Conservation (phyloP, 129 eudicot species). For the Tagetes erecta region DNA sequence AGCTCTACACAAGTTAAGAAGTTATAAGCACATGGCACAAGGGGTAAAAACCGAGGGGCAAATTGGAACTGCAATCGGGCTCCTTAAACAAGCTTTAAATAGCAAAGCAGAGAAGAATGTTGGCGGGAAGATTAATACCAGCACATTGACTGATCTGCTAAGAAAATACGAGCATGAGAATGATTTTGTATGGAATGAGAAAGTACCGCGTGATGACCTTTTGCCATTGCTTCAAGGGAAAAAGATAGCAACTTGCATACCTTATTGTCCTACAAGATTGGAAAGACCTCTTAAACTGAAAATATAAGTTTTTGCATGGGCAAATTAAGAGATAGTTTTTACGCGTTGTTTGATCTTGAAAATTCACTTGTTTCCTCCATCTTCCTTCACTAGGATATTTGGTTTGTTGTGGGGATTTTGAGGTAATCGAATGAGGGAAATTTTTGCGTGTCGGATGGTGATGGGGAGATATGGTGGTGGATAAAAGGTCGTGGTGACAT, state of each 20-base stretch:
- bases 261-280: conserved; percentile 49
- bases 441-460: background rate
- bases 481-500: background rate
- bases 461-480: background rate
- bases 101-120: conserved; percentile 34
- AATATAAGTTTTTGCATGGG: conserved; percentile 19
- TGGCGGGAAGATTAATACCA: conserved; percentile 36
- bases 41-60: conserved; percentile 37
- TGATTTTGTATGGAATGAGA: conserved; percentile 59
- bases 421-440: background rate
- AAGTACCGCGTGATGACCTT: conserved; percentile 44
- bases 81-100: conserved; percentile 41
- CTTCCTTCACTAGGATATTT: background rate
- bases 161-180: conserved; percentile 60
- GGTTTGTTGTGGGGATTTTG: background rate
- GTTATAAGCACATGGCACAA: conserved; percentile 56
- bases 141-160: conserved; percentile 34
- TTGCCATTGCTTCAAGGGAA: conserved; percentile 57
- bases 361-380: background rate
- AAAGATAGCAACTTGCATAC: conserved; percentile 46
- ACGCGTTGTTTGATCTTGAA: background rate
- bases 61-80: conserved; percentile 55
- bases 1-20: conserved; percentile 49
- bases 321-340: background rate
- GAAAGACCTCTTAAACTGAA: conserved; percentile 52